Conservation (phyloP, 2,329 filamentous ascomycete genomes). For the Pestalotiopsis sp. region DNA sequence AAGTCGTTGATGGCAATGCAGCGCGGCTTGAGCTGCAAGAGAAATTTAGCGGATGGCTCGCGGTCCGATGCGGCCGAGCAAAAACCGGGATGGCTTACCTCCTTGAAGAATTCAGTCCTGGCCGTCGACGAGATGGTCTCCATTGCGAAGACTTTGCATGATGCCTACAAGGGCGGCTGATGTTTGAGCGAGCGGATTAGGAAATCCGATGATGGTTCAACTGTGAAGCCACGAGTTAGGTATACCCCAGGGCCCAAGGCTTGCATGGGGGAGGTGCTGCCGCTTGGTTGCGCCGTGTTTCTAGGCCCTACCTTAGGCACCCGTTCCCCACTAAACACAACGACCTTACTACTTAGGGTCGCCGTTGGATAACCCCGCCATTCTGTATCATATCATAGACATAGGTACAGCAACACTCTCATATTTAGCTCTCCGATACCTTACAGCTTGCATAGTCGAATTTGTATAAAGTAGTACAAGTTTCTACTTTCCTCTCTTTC, state of each 20-base stretch:
- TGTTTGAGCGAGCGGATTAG: background rate
- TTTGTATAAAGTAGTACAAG: background rate
- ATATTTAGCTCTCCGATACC: background rate
- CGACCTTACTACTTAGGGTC: too few relatives aligned
- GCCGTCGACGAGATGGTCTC: slow-evolving; percentile 22
- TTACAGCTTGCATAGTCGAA: background rate
- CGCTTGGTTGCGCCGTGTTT: background rate
- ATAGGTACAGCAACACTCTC: background rate
- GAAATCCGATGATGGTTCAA: background rate
- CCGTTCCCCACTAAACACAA: background rate
- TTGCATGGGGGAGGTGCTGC: background rate
- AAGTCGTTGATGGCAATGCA: slow-evolving; percentile 64
- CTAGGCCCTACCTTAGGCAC: too few relatives aligned
- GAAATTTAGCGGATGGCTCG: slow-evolving; percentile 14
- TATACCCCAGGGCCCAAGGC: background rate
- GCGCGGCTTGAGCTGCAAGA: slow-evolving; percentile 60
- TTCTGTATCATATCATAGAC: background rate
- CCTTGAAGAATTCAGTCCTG: slow-evolving; percentile 34
- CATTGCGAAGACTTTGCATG: slow-evolving; percentile 23
- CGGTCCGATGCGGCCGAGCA: background rate
- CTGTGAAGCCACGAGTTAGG: background rate
- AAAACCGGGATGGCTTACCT: slow-evolving; percentile 25
- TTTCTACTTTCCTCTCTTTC: background rate
- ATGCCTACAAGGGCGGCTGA: background rate
- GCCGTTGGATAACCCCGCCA: background rate